Conservation (phyloP, 495 filamentous ascomycete species). For the Aspergillus egyptiacus region DNA sequence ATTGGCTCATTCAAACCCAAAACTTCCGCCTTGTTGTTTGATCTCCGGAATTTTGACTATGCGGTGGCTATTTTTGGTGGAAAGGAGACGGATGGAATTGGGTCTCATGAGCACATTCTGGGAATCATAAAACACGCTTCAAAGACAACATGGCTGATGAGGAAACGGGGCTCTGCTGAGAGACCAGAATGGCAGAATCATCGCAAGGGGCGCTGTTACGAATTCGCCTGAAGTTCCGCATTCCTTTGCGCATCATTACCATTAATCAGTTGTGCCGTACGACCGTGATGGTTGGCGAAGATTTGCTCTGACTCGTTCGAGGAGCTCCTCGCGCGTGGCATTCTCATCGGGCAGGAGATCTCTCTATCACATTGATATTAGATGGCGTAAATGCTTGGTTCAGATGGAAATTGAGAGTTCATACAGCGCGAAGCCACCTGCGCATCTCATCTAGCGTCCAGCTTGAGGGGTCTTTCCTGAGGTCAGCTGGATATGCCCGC, state of each 20-base stretch:
- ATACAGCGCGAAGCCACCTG: slow-evolving; percentile 70
- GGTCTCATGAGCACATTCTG: slow-evolving; percentile 1
- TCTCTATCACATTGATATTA: slow-evolving; percentile 49
- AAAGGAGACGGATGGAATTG: slow-evolving; percentile 1
- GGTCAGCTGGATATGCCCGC: slow-evolving; percentile 12
- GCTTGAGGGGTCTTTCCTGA: slow-evolving; percentile 50
- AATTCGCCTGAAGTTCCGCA: not conserved
- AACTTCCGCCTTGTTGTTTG: slow-evolving; percentile 61
- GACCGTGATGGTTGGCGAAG: slow-evolving; percentile 47
- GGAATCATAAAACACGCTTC: slow-evolving; percentile 11
- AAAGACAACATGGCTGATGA: too few relatives aligned
- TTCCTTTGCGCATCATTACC: not conserved
- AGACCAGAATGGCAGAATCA: not conserved
- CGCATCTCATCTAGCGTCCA: slow-evolving; percentile 70
- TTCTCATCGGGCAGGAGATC: slow-evolving; percentile 60
- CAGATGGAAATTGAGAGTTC: slow-evolving; percentile 22
- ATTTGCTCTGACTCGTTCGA: slow-evolving; percentile 77
- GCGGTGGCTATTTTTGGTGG: not conserved
- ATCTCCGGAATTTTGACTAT: slow-evolving; percentile 7
- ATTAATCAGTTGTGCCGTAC: slow-evolving; percentile 10
- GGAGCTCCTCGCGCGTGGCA: slow-evolving; percentile 66
- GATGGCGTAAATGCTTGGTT: not conserved
- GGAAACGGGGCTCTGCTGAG: not conserved
- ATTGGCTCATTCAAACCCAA: slow-evolving; percentile 68
- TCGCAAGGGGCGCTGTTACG: not conserved